Conservation (phyloP, 2,329 filamentous ascomycete species). For the Stachybotrys elegans region DNA sequence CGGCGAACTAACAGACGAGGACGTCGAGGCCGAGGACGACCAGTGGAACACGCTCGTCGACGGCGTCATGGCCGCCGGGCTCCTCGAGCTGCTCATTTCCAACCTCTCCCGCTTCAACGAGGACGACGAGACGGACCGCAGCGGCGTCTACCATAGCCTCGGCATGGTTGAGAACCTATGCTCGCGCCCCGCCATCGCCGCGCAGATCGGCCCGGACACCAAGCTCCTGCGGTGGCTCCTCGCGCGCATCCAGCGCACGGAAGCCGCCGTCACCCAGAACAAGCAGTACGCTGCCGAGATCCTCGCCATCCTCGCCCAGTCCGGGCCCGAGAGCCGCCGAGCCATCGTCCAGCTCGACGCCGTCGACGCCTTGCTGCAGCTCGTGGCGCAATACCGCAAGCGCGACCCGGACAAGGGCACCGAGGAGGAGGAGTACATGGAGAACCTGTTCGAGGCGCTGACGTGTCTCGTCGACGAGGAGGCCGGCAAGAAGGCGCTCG, state of each 20-base stretch:
- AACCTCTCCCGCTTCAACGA: conserved; percentile 81
- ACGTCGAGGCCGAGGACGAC: conserved; percentile 72
- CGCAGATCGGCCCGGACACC: conserved; percentile 66
- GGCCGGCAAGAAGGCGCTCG: conserved; percentile 71
- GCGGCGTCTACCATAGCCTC: conserved; percentile 82
- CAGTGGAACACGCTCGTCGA: conserved; percentile 77
- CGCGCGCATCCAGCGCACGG: conserved; percentile 62
- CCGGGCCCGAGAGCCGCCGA: conserved; percentile 59
- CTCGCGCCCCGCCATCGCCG: conserved; percentile 62
- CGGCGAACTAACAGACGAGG: conserved; percentile 87
- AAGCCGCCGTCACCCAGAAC: conserved; percentile 73
- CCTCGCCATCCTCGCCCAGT: conserved; percentile 81
- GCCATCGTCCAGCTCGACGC: conserved; percentile 63
- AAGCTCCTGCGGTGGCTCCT: conserved; percentile 73
- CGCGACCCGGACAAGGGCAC: conserved; percentile 79
- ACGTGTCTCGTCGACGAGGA: conserved; percentile 74
- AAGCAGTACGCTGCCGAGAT: conserved; percentile 94
- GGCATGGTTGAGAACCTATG: conserved; percentile 81
- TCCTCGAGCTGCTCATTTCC: conserved; percentile 68
- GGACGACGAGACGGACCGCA: conserved; percentile 63
- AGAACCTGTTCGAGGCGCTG: conserved; percentile 85
- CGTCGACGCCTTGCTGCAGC: conserved; percentile 74
- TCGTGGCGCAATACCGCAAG: conserved; percentile 79
- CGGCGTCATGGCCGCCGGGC: conserved; percentile 60
- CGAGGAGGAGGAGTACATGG: conserved; percentile 90